These are phyloP conservation scores for Globisporangium paddicum DNA, from an alignment of 352 stramenopile species.

Conservation along the genomic window DNA sequence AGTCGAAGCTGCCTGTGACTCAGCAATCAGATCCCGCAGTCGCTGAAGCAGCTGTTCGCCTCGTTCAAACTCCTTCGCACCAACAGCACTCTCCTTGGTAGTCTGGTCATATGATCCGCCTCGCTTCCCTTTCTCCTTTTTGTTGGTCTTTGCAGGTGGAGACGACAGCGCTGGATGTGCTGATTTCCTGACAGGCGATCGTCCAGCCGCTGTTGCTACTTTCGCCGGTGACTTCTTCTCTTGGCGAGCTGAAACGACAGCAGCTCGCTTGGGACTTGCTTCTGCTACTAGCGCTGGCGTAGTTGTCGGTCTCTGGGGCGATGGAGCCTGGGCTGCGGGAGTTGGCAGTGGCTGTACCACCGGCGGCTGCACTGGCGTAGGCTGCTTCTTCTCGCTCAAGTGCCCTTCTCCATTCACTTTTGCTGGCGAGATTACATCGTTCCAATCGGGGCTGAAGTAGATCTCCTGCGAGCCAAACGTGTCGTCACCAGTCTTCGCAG, in stretches of 20 bases:
- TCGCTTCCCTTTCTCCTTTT: conserved; percentile 8
- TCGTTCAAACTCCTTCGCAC: conserved; percentile 19
- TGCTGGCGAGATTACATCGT: neutral
- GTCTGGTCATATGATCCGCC: neutral
- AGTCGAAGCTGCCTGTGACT: conserved; percentile 16
- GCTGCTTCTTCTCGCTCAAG: neutral
- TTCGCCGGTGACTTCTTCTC: neutral
- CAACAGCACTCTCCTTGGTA: conserved; percentile 1
- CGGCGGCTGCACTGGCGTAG: neutral
- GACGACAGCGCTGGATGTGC: conserved; percentile 3
- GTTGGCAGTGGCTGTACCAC: neutral
- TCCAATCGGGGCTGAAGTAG: conserved; percentile 14
- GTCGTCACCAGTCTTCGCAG: conserved; percentile 1
- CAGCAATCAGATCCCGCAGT: conserved; percentile 23
- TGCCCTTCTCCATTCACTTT: neutral
- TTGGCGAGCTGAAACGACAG: neutral
- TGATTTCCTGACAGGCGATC: neutral
- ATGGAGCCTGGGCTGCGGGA: neutral
- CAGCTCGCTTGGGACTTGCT: neutral
- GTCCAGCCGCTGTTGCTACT: neutral
- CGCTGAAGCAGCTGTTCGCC: conserved; percentile 31
- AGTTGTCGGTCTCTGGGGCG: neutral
- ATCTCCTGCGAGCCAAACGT: conserved; percentile 8
- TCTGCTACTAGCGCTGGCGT: neutral
- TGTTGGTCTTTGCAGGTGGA: conserved; percentile 5